Percentiles rank a stretch among this genome's conserved stretches.
Conservation (phyloP, 2,329 filamentous ascomycete genomes). For the Stagonosporopsis cucurbitacearum region DNA sequence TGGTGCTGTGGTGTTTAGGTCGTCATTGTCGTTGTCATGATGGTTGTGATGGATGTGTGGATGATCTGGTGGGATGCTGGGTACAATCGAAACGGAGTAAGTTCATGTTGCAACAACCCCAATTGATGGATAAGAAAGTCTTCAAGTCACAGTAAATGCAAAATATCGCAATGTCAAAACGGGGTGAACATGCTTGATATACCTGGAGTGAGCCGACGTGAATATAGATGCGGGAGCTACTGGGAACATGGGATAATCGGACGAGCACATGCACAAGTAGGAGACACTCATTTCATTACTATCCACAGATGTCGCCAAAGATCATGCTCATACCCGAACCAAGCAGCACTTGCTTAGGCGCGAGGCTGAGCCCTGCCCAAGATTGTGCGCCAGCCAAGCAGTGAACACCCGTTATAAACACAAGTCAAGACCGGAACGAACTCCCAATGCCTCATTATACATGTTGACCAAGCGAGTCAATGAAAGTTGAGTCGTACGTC, state of each 20-base stretch:
- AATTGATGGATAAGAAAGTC: too few relatives aligned
- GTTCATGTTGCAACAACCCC: too few relatives aligned
- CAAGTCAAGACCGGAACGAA: constrained; percentile 46
- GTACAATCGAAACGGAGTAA: too few relatives aligned
- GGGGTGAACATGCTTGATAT: background rate
- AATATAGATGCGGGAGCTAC: constrained; percentile 12
- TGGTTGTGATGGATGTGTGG: too few relatives aligned
- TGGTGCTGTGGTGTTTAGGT: too few relatives aligned
- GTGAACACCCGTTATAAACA: constrained; percentile 48
- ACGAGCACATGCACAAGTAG: background rate
- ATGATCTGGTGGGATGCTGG: too few relatives aligned
- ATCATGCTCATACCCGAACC: constrained; percentile 34
- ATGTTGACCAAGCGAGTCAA: constrained; percentile 24
- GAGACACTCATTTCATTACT: constrained; percentile 46
- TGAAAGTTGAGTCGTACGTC: background rate
- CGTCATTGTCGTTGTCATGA: too few relatives aligned
- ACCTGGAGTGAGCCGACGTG: background rate
- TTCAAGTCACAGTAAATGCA: too few relatives aligned
- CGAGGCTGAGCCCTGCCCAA: constrained; percentile 22
- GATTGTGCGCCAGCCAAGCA: constrained; percentile 31
- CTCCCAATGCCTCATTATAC: constrained; percentile 42
- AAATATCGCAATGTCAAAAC: too few relatives aligned
- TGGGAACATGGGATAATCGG: constrained; percentile 27
- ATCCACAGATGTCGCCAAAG: constrained; percentile 46
- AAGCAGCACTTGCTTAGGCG: constrained; percentile 26